phyloP scores from a whole-genome alignment of 495 filamentous ascomycete genomes.

The Neurospora tetraspora region DNA sequence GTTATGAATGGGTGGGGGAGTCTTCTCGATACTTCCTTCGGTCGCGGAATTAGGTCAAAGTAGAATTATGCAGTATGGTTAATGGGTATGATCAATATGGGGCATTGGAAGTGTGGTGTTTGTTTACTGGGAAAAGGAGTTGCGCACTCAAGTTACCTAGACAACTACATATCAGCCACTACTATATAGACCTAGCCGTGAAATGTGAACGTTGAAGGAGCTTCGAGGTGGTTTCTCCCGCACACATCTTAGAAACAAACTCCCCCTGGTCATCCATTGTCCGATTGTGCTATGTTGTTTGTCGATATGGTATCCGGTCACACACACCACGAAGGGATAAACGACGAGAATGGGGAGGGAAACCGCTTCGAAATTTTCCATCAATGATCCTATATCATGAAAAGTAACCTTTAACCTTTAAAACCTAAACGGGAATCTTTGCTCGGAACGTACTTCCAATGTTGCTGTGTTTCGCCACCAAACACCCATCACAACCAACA shows the following conservation, averaged over 20 bases:
- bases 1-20: background rate
- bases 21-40: background rate
- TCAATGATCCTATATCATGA: background rate
- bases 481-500: background rate
- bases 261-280: background rate
- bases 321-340: background rate
- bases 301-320: background rate
- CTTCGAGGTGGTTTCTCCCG: background rate
- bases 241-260: background rate
- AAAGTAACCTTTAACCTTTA: background rate
- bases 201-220: background rate
- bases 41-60: background rate
- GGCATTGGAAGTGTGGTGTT: background rate
- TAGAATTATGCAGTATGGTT: background rate
- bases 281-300: background rate
- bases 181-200: background rate
- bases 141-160: background rate
- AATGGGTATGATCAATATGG: background rate
- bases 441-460: background rate
- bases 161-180: background rate
- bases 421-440: background rate
- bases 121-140: background rate
- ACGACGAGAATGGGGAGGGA: background rate
- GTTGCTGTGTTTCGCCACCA: background rate
- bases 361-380: background rate